phyloP scores from a whole-genome alignment of 2,329 filamentous ascomycete species.

The Parastagonospora nodorum region DNA sequence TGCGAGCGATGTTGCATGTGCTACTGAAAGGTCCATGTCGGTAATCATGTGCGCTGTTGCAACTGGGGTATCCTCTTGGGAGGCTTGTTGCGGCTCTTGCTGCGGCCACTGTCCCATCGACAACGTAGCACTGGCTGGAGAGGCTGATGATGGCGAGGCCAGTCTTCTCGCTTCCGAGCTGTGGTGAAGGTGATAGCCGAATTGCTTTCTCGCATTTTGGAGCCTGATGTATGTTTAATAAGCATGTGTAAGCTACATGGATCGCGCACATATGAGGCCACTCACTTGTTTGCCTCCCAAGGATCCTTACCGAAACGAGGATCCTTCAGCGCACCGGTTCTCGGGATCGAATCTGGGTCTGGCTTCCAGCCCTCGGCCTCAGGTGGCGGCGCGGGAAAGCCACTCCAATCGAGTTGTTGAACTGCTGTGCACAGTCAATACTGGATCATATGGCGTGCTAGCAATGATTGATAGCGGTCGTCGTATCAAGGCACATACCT shows the following conservation, averaged over 20 bases:
- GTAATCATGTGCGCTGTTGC: no score
- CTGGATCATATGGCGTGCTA: neutral
- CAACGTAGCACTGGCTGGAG: neutral
- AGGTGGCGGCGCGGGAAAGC: conserved; percentile 12
- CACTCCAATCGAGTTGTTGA: conserved; percentile 3
- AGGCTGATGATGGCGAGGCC: neutral
- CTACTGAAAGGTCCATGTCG: no score
- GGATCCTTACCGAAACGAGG: conserved; percentile 8
- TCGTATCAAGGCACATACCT: neutral
- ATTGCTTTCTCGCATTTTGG: neutral
- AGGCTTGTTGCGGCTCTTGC: neutral
- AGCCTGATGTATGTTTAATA: neutral
- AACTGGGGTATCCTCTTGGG: neutral
- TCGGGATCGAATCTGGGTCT: conserved; percentile 7
- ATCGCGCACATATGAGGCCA: no score
- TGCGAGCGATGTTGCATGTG: no score
- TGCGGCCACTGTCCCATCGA: neutral
- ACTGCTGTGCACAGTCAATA: neutral
- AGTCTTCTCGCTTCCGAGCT: neutral
- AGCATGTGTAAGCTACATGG: no score
- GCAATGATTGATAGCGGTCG: no score
- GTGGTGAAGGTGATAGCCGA: neutral
- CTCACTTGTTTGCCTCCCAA: neutral
- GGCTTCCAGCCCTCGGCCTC: conserved; percentile 15
- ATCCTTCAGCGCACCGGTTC: conserved; percentile 3